phyloP scores from a whole-genome alignment of 1,139 yeast genomes.

The Yamadazyma epiphylla region DNA sequence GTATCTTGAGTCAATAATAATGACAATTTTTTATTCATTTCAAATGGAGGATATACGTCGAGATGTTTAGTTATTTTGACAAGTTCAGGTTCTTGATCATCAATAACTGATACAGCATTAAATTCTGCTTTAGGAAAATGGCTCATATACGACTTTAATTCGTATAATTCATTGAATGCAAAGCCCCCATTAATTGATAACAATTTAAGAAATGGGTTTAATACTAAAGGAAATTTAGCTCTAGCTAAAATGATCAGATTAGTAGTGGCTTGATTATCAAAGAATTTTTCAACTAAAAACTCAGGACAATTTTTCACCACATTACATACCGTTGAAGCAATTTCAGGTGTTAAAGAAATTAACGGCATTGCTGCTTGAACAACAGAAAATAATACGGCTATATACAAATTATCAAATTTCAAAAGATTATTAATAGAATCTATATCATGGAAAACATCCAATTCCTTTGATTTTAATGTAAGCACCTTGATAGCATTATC shows the following conservation, averaged over 20 bases:
- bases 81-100: constrained; percentile 50
- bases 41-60: constrained; percentile 50
- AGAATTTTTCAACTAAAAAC: constrained; percentile 53
- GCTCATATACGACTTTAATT: constrained; percentile 58
- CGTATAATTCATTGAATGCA: constrained; percentile 61
- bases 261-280: constrained; percentile 51
- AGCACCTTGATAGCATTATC: constrained; percentile 23
- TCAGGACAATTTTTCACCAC: constrained; percentile 56
- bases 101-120: constrained; percentile 38
- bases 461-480: constrained; percentile 42
- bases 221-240: constrained; percentile 72
- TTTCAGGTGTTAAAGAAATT: constrained; percentile 52
- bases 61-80: constrained; percentile 38
- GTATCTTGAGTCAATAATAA: constrained; percentile 51
- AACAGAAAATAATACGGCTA: constrained; percentile 58
- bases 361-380: constrained; percentile 62
- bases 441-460: constrained; percentile 47
- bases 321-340: constrained; percentile 47
- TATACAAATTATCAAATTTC: constrained; percentile 49
- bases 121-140: constrained; percentile 36
- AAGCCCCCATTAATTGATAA: constrained; percentile 61
- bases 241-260: constrained; percentile 56
- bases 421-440: constrained; percentile 38
- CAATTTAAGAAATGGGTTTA: constrained; percentile 59
- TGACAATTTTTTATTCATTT: constrained; percentile 40